phyloP scores from a whole-genome alignment of 495 filamentous ascomycete genomes.

The Alectoria sarmentosa region DNA sequence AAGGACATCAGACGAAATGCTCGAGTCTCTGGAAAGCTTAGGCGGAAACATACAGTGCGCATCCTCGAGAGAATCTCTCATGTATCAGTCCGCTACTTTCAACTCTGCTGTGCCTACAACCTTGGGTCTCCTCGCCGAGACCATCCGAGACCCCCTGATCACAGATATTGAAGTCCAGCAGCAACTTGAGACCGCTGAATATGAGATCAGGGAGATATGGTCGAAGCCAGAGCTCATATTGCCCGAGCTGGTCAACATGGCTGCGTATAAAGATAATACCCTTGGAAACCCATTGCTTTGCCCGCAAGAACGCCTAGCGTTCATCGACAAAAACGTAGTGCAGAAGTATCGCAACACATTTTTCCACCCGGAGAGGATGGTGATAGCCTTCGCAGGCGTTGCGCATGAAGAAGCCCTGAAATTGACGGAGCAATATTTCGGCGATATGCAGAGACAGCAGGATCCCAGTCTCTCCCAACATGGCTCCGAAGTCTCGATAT shows the following conservation, averaged over 20 bases:
- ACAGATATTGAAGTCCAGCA: slow-evolving; percentile 83
- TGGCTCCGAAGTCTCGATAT: slow-evolving; percentile 37
- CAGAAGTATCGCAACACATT: slow-evolving; percentile 76
- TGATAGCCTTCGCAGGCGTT: slow-evolving; percentile 92
- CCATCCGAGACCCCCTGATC: slow-evolving; percentile 80
- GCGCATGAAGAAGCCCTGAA: slow-evolving; percentile 71
- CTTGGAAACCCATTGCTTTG: slow-evolving; percentile 90
- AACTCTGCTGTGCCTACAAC: slow-evolving; percentile 84
- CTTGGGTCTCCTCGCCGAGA: slow-evolving; percentile 83
- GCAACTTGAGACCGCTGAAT: slow-evolving; percentile 85
- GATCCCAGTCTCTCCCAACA: slow-evolving; percentile 48
- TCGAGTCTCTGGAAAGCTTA: slow-evolving; percentile 75
- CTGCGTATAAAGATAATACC: slow-evolving; percentile 92
- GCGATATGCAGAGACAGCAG: slow-evolving; percentile 64
- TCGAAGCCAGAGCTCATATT: slow-evolving; percentile 93
- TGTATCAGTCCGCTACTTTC: slow-evolving; percentile 99
- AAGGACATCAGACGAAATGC: slow-evolving; percentile 72
- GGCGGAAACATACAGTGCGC: slow-evolving; percentile 96
- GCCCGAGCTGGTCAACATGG: slow-evolving; percentile 90
- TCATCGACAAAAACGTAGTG: slow-evolving; percentile 70
- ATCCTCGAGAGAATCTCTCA: slow-evolving; percentile 89
- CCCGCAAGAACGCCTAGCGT: slow-evolving; percentile 68
- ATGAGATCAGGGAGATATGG: slow-evolving; percentile 98
- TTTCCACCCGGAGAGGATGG: slow-evolving; percentile 81
- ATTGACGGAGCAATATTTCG: slow-evolving; percentile 79